Evolutionary conservation across 108 stramenopile species (phyloP).

Genomic region (Nitzschia inconspicua): DNA sequence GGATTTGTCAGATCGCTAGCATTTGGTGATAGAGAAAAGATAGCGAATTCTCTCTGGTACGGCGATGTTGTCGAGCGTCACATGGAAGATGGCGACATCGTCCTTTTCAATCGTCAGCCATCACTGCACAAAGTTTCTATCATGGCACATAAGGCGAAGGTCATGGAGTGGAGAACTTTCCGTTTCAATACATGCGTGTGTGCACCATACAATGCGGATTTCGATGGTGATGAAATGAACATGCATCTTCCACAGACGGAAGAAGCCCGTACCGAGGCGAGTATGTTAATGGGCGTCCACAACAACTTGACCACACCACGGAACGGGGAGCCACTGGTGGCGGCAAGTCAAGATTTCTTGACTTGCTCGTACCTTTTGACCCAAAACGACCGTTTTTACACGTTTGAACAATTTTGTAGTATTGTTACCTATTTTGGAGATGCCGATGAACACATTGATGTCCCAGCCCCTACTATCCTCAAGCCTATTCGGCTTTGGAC

Average conservation of each 20-base stretch:
- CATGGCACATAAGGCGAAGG: slow-evolving; percentile 96
- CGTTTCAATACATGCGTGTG: slow-evolving; percentile 99
- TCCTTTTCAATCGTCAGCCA: slow-evolving; percentile 99
- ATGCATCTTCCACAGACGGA: slow-evolving; percentile 99
- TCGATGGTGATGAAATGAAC: slow-evolving; percentile 99
- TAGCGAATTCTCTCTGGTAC: slow-evolving; percentile 76
- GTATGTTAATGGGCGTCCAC: slow-evolving; percentile 91
- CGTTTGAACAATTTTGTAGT: slow-evolving; percentile 81
- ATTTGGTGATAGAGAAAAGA: slow-evolving; percentile 85
- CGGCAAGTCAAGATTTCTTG: slow-evolving; percentile 96
- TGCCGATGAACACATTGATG: slow-evolving; percentile 87
- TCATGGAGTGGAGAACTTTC: slow-evolving; percentile 94
- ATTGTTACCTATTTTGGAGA: slow-evolving; percentile 90
- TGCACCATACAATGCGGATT: slow-evolving; percentile 98
- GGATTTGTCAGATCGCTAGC: slow-evolving; percentile 82
- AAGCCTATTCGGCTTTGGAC: slow-evolving; percentile 95
- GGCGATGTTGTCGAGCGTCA: slow-evolving; percentile 99
- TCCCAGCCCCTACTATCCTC: slow-evolving; percentile 90
- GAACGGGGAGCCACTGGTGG: slow-evolving; percentile 97
- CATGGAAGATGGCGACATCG: slow-evolving; percentile 97
- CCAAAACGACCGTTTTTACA: slow-evolving; percentile 93
- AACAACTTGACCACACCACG: slow-evolving; percentile 95
- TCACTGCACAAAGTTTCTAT: slow-evolving; percentile 97
- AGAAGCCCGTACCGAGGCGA: slow-evolving; percentile 97
- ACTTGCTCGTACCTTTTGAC: slow-evolving; percentile 94